Evolutionary conservation across 176 grass and related monocot genomes (phyloP).

Genomic region (Aegilops umbellulata): DNA sequence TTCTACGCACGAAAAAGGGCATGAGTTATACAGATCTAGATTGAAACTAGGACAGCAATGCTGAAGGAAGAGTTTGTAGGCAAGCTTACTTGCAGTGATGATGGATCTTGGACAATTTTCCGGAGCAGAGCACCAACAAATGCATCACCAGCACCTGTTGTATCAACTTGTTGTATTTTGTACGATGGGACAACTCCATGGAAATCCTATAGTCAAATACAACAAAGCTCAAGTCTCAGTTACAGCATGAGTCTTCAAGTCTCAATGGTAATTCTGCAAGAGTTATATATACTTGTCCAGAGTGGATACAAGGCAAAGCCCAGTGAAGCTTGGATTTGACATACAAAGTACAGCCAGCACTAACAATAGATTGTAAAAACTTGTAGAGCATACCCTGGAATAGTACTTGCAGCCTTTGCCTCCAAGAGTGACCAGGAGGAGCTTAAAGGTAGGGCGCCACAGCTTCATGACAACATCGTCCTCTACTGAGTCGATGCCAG

Average conservation of each 20-base stretch:
- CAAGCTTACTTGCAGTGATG: slow-evolving; percentile 58
- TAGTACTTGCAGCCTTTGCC: slow-evolving; percentile 95
- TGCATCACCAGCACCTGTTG: slow-evolving; percentile 84
- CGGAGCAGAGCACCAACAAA: slow-evolving; percentile 69
- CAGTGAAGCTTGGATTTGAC: not conserved
- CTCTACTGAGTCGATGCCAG: slow-evolving; percentile 65
- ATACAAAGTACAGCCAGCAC: not conserved
- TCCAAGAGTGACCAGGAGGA: slow-evolving; percentile 84
- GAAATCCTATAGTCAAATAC: slow-evolving; percentile 56
- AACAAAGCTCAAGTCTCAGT: not conserved
- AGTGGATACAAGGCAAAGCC: not conserved
- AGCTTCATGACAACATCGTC: slow-evolving; percentile 82
- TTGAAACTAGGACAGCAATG: not conserved
- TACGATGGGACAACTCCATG: slow-evolving; percentile 57
- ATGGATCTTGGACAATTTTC: slow-evolving; percentile 61
- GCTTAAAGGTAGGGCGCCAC: slow-evolving; percentile 78
- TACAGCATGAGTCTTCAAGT: not conserved
- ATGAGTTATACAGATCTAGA: not conserved
- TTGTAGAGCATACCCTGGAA: slow-evolving; percentile 56
- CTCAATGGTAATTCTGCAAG: not conserved
- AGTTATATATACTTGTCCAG: not conserved
- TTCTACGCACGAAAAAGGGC: too few relatives aligned
- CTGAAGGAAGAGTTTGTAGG: not conserved
- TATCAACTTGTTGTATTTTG: slow-evolving; percentile 73
- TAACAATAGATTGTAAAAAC: not conserved